These are phyloP conservation scores for Erodium moschatum DNA, from an alignment of 441 rosid species.

Conservation along the genomic window DNA sequence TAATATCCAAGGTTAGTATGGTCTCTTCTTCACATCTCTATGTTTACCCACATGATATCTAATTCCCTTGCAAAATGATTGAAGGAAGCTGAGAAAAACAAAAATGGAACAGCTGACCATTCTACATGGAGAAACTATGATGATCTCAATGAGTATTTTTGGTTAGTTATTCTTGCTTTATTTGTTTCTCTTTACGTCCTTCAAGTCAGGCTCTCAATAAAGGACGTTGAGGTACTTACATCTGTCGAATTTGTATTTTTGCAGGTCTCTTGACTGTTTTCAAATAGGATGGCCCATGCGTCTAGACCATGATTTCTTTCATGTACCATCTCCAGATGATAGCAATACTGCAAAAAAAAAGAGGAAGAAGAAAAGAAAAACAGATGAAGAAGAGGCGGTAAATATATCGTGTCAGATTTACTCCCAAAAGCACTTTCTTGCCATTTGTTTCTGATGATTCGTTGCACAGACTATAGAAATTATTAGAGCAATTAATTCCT, in stretches of 20 bases:
- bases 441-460: neutral
- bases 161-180: conserved; percentile 36
- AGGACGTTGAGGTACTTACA: conserved; percentile 16
- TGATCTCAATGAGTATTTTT: conserved; percentile 90
- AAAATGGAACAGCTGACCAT: conserved; percentile 79
- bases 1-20: conserved; percentile 48
- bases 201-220: conserved; percentile 22
- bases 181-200: conserved; percentile 15
- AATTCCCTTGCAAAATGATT: conserved; percentile 25
- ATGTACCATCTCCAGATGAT: conserved; percentile 26
- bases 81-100: conserved; percentile 81
- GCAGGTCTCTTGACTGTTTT: conserved; percentile 88
- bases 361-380: conserved; percentile 34
- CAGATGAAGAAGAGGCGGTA: conserved; percentile 66
- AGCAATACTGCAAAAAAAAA: conserved; percentile 27
- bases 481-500: neutral
- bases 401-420: conserved; percentile 19
- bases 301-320: conserved; percentile 65
- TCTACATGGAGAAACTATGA: conserved; percentile 97
- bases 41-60: conserved; percentile 16
- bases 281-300: conserved; percentile 93
- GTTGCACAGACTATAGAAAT: neutral
- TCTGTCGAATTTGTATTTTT: conserved; percentile 19
- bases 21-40: conserved; percentile 16
- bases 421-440: conserved; percentile 11